Conservation (phyloP, 2,329 filamentous ascomycete genomes). For the Fusarium piperis region DNA sequence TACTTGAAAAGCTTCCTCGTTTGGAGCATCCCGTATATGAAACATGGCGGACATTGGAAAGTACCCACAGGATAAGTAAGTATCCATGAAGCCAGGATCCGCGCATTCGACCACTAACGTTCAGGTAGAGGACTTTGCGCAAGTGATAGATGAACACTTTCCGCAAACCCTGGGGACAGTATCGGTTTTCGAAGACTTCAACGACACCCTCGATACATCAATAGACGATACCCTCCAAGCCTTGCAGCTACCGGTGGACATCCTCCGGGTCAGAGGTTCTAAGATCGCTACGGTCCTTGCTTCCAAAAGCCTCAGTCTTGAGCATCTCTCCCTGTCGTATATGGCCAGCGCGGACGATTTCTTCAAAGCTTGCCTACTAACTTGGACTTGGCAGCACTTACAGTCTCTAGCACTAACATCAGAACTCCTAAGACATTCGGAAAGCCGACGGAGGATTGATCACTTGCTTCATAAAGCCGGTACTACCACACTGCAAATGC, state of each 20-base stretch:
- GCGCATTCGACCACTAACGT: not conserved
- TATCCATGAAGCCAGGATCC: not conserved
- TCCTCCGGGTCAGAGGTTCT: not conserved
- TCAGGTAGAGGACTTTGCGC: not conserved
- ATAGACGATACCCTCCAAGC: not conserved
- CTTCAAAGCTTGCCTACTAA: slow-evolving; percentile 35
- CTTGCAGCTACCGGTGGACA: not conserved
- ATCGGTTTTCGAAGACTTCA: slow-evolving; percentile 43
- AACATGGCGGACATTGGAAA: slow-evolving; percentile 43
- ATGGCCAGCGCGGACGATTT: slow-evolving; percentile 43
- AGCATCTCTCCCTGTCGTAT: slow-evolving; percentile 45
- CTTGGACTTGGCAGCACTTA: slow-evolving; percentile 44
- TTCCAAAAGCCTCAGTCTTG: slow-evolving; percentile 38
- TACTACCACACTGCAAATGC: slow-evolving; percentile 41
- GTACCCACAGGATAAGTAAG: not conserved
- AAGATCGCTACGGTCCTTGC: slow-evolving; percentile 35
- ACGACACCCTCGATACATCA: not conserved
- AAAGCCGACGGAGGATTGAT: slow-evolving; percentile 27
- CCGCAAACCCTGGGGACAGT: slow-evolving; percentile 40
- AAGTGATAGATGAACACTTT: slow-evolving; percentile 16
- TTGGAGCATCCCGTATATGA: slow-evolving; percentile 47
- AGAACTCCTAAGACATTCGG: slow-evolving; percentile 32
- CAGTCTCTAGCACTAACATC: slow-evolving; percentile 49
- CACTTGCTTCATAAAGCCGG: slow-evolving; percentile 40
- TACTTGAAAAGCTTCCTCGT: slow-evolving; percentile 39